Base-by-base conservation (phyloP, 129 eudicot species). In the Flaveria bidentis region DNA sequence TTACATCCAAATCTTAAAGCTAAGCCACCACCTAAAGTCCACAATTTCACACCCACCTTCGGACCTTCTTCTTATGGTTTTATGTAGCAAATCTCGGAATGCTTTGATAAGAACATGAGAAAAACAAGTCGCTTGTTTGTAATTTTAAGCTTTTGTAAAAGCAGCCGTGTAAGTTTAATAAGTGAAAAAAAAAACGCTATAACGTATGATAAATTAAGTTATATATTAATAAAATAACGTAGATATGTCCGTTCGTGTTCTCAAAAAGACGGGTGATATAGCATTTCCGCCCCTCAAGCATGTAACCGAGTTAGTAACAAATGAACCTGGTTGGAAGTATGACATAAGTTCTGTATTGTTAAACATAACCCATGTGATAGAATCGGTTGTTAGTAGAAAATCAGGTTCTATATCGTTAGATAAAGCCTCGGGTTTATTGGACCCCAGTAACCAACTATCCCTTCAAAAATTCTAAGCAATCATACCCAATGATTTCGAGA, bases 1-100 rank as follows among this genome's bases (percentile, higher is more conserved):
- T 28, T 67, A 67, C 75, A 80, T 80, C 69, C 51, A 42, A 67
- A 80, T 80, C 80, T 67, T 62, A 74, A 80, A 74, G 75, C 69
- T 42, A 72, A 79, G 72, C 69, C 83, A 79, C 73, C 74, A 79
- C 74, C 74, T 23, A 80, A 80, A 80, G 60, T 73, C 83, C 41
- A 80, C 75, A 74, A 42, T 80, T 51, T 74, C 62, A 53, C 55
- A 74, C 80, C 80, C 75, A 73, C 79, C 22, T 52, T n/a, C 20
- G 5, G 22, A 20, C 22, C 22, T 20, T 20, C 22, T n/a, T 51
- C 55, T 36, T 30, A 23, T 62, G 51, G 26, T 73, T 79, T 50
- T 12, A 12, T 17, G 15, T 42, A 67, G 52, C 26, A 15, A 15
- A 18, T 41, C 44, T 25, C 3, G n/a, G 2, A 58, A 33, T 61